Percentiles rank a stretch among this genome's conserved stretches.
phyloP scores from a whole-genome alignment of 1,139 yeast genomes.

The Blastobotrys serpentis region DNA sequence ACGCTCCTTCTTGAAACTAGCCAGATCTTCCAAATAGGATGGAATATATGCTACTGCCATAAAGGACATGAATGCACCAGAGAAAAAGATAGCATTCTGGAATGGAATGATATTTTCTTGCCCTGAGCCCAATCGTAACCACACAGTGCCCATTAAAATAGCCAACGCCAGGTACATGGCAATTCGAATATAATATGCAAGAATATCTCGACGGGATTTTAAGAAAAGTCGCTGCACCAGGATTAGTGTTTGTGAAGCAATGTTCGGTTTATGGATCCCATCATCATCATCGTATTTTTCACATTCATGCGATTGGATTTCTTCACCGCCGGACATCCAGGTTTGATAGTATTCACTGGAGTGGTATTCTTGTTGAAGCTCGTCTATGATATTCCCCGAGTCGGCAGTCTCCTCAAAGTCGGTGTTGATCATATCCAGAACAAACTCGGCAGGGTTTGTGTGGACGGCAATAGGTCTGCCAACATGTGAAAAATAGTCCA shows the following conservation, averaged over 20 bases:
- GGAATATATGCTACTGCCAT: slow-evolving; percentile 49
- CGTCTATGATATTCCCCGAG: not conserved
- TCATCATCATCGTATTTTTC: not conserved
- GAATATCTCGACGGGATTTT: slow-evolving; percentile 41
- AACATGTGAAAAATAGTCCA: slow-evolving; percentile 37
- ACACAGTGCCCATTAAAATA: slow-evolving; percentile 46
- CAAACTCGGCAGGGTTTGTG: slow-evolving; percentile 41
- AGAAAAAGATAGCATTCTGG: slow-evolving; percentile 45
- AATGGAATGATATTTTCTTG: slow-evolving; percentile 43
- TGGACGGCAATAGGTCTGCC: slow-evolving; percentile 30
- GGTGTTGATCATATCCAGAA: slow-evolving; percentile 41
- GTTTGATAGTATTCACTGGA: not conserved
- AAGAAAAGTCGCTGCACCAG: slow-evolving; percentile 35
- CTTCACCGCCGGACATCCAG: not conserved
- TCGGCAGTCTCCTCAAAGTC: slow-evolving; percentile 29
- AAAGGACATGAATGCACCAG: slow-evolving; percentile 47
- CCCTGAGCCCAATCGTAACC: slow-evolving; percentile 39
- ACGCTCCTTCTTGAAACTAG: slow-evolving; percentile 38
- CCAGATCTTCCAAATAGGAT: slow-evolving; percentile 42
- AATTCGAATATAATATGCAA: slow-evolving; percentile 43
- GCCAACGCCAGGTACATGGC: slow-evolving; percentile 45
- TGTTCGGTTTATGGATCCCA: not conserved
- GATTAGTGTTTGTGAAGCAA: slow-evolving; percentile 18
- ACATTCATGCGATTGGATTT: slow-evolving; percentile 1
- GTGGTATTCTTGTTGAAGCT: not conserved